Base-by-base conservation (phyloP, 2,329 filamentous ascomycete species). In the Pyrenophora seminiperda region DNA sequence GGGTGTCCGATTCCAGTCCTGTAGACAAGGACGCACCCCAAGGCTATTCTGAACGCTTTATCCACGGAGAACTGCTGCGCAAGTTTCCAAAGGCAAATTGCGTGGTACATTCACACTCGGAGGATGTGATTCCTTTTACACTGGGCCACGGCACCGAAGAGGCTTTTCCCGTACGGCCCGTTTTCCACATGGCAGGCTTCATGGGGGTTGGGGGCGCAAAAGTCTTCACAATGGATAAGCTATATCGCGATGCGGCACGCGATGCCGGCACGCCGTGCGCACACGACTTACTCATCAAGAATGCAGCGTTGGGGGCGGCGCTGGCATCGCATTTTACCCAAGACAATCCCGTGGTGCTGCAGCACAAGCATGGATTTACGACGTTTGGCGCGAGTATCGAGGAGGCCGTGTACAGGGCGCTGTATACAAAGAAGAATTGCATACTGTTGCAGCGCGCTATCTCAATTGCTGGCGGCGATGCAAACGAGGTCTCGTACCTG, bases 281-380 rank as follows among this genome's bases (percentile, higher is more conserved):
- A 22, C 29, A 34, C 3, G 63, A 72, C 30, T 61, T 72, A 53
- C 54, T 73, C 30, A 64, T 72, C 19, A 66, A 62, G 11, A 61
- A 41, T 3, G 33, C 57, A 1, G 24, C 20, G 0, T 50, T 71
- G 0, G 70, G 70, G 4, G 51, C 54, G 3, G 50, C 60, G 3
- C 47, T 72, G 1, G 68, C 68, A 3, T 34, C 36, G 1, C 52
- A 51, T 7, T 27, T 63, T 0, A 47, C 56, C 1, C 50, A 52
- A 1, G 46, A 61, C 2, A 43, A 33, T n/a, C 59, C 66, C 0
- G 66, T 72, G 2, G 66, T 73, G 3, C 46, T 73, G 41, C 76
- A 76, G 68, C 70, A 75, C 10, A 75, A 75, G 7, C 75, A 78
- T 41, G 76, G 76, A 0, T 77, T 78, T 38, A 76, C 75, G 1